Evolutionary conservation across 345 rosid genomes (phyloP), one percentile per base, ranked within the genome.

Genomic region (Eucalyptus cloeziana): DNA sequence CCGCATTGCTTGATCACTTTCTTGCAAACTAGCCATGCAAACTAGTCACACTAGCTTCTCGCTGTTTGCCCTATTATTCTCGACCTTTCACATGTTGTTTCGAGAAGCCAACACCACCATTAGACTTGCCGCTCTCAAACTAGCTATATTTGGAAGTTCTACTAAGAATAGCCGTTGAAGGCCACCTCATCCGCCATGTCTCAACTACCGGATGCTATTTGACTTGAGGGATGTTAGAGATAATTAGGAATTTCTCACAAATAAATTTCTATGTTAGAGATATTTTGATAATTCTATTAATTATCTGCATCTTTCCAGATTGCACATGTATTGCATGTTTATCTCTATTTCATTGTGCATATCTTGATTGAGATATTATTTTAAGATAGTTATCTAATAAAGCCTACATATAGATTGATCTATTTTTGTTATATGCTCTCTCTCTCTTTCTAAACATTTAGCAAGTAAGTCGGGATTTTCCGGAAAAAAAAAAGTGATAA

Each of bases 291-390:
- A 56, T 56, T 56, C 4, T 56, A 24, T 56, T 24, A 10, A 56
- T 56, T 21, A 22, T 24, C 3, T 3, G 0, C 12, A 56, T 56
- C 13, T 24, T 56, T 56, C 30, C 1, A 24, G 30, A 4, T 24
- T 56, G 62, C 62, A 56, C 2, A 0, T 22, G 1, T 56, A 56
- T 24, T 10, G 5, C 30, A 24, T 56, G 62, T 4, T 22, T 56
- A 24, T 4, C 13, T 10, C 13, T 56, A 22, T 56, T 56, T 56
- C 3, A 24, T 56, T 24, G 62, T 24, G 62, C 13, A 24, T 56
- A 56, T 56, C 62, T 56, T 56, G 4, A 56, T 56, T 56, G 62
- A 24, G 62, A 56, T 56, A 56, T 24, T 8, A 56, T 4, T 56
- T 56, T 56, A 24, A 6, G 12, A 56, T 56, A 56, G 30, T 24